phyloP scores from a whole-genome alignment of 768 basidiomycete genomes.

The Psilocybe azurescens region DNA sequence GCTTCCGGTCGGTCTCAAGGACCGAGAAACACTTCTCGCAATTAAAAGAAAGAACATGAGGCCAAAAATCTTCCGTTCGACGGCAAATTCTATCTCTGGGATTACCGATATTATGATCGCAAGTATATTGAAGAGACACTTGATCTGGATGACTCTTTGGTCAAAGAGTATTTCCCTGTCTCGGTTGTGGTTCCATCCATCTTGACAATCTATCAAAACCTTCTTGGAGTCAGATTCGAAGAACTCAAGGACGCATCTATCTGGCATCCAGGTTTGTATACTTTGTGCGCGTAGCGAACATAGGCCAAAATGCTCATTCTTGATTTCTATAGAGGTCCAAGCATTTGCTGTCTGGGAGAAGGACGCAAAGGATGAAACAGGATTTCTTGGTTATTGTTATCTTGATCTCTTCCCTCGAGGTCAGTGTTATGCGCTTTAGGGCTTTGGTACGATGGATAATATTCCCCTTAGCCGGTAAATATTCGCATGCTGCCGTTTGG shows the following conservation, averaged over 20 bases:
- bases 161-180: conserved; percentile 93
- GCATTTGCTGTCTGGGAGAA: conserved; percentile 87
- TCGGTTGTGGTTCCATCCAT: conserved; percentile 82
- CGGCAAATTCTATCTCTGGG: conserved; percentile 82
- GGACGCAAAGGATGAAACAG: conserved; percentile 69
- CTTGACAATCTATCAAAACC: conserved; percentile 81
- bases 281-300: neutral
- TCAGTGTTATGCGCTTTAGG: conserved; percentile 30
- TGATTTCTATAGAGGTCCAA: conserved; percentile 63
- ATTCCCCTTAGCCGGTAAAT: conserved; percentile 64
- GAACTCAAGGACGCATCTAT: conserved; percentile 58
- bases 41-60: conserved; percentile 79
- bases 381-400: conserved; percentile 85
- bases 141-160: conserved; percentile 73
- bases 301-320: neutral
- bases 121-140: conserved; percentile 71
- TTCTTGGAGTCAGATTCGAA: conserved; percentile 79
- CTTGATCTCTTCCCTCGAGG: conserved; percentile 88
- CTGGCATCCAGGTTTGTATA: conserved; percentile 79
- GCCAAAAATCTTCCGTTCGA: conserved; percentile 67
- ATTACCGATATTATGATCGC: conserved; percentile 78
- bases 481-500: conserved; percentile 90
- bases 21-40: conserved; percentile 67
- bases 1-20: conserved; percentile 71
- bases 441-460: neutral